Conservation (phyloP, 441 rosid genomes). For the Iberis amara region DNA sequence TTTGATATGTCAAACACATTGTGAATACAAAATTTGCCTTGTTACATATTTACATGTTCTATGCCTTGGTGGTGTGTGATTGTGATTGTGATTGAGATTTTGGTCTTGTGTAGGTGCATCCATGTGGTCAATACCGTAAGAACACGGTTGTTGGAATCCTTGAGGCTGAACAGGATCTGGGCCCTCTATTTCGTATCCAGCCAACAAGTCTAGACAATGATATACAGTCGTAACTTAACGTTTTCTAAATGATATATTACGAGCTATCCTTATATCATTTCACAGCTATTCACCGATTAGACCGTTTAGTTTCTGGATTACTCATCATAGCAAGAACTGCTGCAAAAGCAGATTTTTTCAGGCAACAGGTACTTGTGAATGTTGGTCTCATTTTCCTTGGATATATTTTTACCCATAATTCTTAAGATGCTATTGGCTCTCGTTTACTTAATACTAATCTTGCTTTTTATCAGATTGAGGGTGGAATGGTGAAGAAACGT, state of each 20-base stretch:
- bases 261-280: conserved; percentile 36
- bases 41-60: neutral
- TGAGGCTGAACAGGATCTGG: conserved; percentile 76
- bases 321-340: conserved; percentile 89
- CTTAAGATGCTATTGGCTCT: conserved; percentile 14
- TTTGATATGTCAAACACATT: neutral
- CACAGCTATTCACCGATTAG: conserved; percentile 76
- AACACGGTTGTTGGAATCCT: conserved; percentile 93
- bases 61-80: conserved; percentile 11
- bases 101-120: conserved; percentile 61
- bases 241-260: neutral
- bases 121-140: conserved; percentile 95
- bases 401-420: neutral
- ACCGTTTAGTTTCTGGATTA: conserved; percentile 87
- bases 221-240: neutral
- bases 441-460: conserved; percentile 1
- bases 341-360: conserved; percentile 69
- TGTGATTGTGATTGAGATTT: neutral
- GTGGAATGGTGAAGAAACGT: conserved; percentile 67
- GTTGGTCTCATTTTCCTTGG: neutral
- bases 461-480: conserved; percentile 62
- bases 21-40: too few relatives aligned
- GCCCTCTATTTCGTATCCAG: conserved; percentile 84
- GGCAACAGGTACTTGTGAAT: conserved; percentile 57
- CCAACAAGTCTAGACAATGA: neutral